Evolutionary conservation across 768 basidiomycete genomes (phyloP).

Genomic region (Phanerochaete carnosa): DNA sequence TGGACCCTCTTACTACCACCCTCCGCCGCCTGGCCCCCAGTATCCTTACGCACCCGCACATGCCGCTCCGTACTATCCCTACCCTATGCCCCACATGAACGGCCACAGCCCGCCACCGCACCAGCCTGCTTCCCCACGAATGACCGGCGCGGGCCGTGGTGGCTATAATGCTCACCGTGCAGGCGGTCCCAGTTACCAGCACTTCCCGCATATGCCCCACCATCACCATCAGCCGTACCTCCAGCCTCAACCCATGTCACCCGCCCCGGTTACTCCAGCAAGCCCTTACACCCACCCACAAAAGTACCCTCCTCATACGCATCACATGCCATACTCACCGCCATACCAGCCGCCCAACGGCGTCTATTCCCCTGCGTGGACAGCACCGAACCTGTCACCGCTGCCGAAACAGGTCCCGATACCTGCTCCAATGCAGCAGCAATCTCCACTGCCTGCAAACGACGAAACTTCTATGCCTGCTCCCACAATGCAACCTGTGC

Average conservation of each 20-base stretch:
- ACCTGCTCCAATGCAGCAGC: slow-evolving; percentile 12
- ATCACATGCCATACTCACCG: slow-evolving; percentile 26
- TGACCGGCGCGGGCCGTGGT: slow-evolving; percentile 31
- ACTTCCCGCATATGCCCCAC: slow-evolving; percentile 37
- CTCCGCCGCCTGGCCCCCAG: slow-evolving; percentile 24
- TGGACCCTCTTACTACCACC: slow-evolving; percentile 30
- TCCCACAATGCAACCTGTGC: slow-evolving; percentile 1
- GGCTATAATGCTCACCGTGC: slow-evolving; percentile 34
- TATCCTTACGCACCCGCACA: slow-evolving; percentile 19
- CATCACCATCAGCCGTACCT: slow-evolving; percentile 17
- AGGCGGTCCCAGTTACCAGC: slow-evolving; percentile 36
- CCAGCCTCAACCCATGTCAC: slow-evolving; percentile 22
- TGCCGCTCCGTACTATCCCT: slow-evolving; percentile 28
- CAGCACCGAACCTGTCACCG: slow-evolving; percentile 49
- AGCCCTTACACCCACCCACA: slow-evolving; percentile 29
- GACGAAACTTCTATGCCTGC: slow-evolving; percentile 6
- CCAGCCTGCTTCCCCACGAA: slow-evolving; percentile 34
- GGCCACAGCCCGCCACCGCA: slow-evolving; percentile 33
- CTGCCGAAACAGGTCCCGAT: slow-evolving; percentile 63
- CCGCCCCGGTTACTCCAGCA: slow-evolving; percentile 24
- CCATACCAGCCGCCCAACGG: slow-evolving; percentile 26
- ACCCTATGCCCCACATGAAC: slow-evolving; percentile 37
- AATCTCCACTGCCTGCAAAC: not conserved
- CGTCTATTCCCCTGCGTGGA: slow-evolving; percentile 43
- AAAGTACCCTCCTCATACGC: slow-evolving; percentile 28